phyloP scores from a whole-genome alignment of 176 grass and related monocot genomes.

The Otatea glauca region DNA sequence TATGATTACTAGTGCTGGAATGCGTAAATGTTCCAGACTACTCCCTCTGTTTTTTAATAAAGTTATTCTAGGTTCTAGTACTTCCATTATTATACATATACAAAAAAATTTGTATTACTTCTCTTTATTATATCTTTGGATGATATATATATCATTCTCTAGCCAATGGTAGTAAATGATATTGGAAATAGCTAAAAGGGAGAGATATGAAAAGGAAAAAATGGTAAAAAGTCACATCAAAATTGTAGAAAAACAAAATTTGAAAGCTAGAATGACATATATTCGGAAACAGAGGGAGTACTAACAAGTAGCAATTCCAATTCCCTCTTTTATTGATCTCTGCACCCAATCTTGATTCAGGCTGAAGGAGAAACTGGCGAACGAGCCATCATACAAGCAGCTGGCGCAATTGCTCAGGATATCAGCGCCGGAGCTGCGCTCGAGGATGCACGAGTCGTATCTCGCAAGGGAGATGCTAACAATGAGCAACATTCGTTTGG shows the following conservation, averaged over 20 bases:
- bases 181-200: too few species aligned
- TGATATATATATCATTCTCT: too few species aligned
- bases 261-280: too few species aligned
- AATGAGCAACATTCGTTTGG: conserved; percentile 93
- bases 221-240: too few species aligned
- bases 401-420: conserved; percentile 62
- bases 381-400: conserved; percentile 79
- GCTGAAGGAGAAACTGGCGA: conserved; percentile 84
- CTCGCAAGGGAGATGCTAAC: conserved; percentile 85
- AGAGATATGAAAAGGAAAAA: too few species aligned
- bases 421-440: conserved; percentile 59
- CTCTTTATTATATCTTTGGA: too few species aligned
- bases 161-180: too few species aligned
- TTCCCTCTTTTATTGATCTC: neutral
- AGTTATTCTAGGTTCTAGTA: too few species aligned
- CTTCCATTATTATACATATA: too few species aligned
- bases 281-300: too few species aligned
- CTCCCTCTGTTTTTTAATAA: neutral
- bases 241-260: too few species aligned
- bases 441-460: conserved; percentile 71
- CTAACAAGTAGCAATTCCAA: neutral
- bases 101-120: too few species aligned
- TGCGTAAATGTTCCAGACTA: neutral
- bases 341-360: conserved; percentile 46
- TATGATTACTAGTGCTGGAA: neutral